Evolutionary conservation across 1,284 basidiomycete genomes (phyloP).

Genomic region (Marasmius sp.): DNA sequence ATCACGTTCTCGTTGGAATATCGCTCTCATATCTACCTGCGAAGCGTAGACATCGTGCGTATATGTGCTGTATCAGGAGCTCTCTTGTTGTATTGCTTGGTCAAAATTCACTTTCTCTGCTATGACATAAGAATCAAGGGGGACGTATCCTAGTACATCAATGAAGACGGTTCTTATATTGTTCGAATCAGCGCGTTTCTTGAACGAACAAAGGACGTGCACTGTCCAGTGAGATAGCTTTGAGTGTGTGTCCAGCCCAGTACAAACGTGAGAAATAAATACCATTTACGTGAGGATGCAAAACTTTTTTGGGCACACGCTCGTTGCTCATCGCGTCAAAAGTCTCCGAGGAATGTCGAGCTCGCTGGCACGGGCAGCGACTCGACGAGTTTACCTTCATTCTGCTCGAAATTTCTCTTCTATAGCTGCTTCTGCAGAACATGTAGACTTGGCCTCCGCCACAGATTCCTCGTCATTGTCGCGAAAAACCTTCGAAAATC

Average conservation of each 20-base stretch:
- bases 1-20: not conserved
- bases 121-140: too few species aligned
- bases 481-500: not conserved
- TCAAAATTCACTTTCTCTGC: too few species aligned
- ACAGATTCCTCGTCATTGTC: not conserved
- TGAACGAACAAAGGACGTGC: too few species aligned
- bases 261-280: not conserved
- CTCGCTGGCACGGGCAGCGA: not conserved
- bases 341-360: not conserved
- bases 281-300: not conserved
- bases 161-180: too few species aligned
- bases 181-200: too few species aligned
- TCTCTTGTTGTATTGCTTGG: too few species aligned
- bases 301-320: not conserved
- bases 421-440: not conserved
- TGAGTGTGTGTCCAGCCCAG: not conserved
- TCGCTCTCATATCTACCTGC: not conserved
- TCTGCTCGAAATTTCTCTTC: not conserved
- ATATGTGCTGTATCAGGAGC: not conserved
- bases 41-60: not conserved
- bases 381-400: not conserved
- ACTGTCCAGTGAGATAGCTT: too few species aligned
- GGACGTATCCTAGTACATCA: too few species aligned
- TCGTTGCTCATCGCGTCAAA: not conserved
- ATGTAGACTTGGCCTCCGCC: not conserved